A percentile compares a stretch with the other conserved stretches of the same genome.
These are phyloP conservation scores for Xylaria sp. DNA, from an alignment of 495 filamentous ascomycete species.

Conservation along the genomic window DNA sequence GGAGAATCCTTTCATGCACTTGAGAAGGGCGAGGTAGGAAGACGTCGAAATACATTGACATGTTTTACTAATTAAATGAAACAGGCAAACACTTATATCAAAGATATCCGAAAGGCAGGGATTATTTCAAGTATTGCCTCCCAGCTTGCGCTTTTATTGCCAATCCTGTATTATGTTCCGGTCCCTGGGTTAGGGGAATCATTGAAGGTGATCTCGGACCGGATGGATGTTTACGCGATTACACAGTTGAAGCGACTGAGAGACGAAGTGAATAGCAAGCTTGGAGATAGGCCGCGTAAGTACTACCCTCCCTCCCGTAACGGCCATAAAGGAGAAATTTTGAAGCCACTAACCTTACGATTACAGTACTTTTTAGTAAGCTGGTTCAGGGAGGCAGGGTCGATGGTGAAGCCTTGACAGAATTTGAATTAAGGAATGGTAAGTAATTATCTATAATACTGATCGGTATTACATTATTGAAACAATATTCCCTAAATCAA, in stretches of 20 bases:
- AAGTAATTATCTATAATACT: not conserved
- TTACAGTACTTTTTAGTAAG: conserved; percentile 6
- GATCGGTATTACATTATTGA: not conserved
- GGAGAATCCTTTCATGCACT: conserved; percentile 64
- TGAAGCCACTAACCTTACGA: not conserved
- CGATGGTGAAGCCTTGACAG: conserved; percentile 2
- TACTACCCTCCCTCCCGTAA: not conserved
- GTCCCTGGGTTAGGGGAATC: not conserved
- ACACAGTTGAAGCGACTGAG: not conserved
- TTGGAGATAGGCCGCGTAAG: not conserved
- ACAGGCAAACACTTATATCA: conserved; percentile 5
- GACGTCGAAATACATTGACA: not conserved
- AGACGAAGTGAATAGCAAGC: not conserved
- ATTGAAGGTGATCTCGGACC: not conserved
- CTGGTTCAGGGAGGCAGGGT: not conserved
- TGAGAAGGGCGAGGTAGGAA: conserved; percentile 54
- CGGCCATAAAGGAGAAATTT: no score
- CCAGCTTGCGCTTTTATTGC: not conserved
- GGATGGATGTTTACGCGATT: not conserved
- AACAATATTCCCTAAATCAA: not conserved
- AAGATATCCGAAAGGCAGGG: conserved; percentile 27
- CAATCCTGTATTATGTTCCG: conserved; percentile 1
- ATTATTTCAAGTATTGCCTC: not conserved
- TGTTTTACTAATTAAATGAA: not conserved
- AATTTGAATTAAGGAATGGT: not conserved